Evolutionary conservation across 768 basidiomycete genomes (phyloP), one percentile per base, ranked within the genome.

Genomic region (Panellus pusillus): DNA sequence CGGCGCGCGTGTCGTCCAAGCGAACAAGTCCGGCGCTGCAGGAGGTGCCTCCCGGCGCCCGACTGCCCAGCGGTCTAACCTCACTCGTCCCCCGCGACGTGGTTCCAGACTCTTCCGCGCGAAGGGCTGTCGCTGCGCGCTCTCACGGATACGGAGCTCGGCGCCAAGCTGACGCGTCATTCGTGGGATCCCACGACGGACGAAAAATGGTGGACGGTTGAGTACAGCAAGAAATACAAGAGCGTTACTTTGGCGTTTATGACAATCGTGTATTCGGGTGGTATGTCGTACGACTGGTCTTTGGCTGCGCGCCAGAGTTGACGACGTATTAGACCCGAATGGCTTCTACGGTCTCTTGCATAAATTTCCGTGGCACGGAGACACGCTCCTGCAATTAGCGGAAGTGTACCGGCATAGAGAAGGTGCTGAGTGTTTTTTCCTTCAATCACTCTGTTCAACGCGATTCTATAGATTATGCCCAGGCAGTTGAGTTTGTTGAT

Each of bases 161-260:
- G 64, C 12, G 72, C 59, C 41, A 83, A 79, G 68, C 63, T 66
- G n/a, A 62, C 60, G 31, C 68, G 74, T 2, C 70, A 77, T 60
- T 69, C 63, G 32, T 70, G 77, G 67, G 70, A 71, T 9, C 64
- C 74, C 13, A 60, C 63, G 13, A 57, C 70, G 2, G 81, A 80
- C 2, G 96, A 95, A 66, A 87, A 79, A 60, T 91, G 91, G 84
- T 97, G 89, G 86, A 91, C 91, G 0, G 86, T 91, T 31, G 89
- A 91, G 62, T 97, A 94, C 63, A 85, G 85, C 63, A 87, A 84
- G 61, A 81, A 80, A 50, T 99, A 97, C 70, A 89, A 86, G 63
- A 86, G 87, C 19, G 79, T 87, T 59, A 91, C 92, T 0, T 80
- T 77, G 66, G 80, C 85, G 32, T 98, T 96, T 66, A 82, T 95